Base-by-base conservation (phyloP, 2,329 filamentous ascomycete genomes). In the Xylaria sp. region DNA sequence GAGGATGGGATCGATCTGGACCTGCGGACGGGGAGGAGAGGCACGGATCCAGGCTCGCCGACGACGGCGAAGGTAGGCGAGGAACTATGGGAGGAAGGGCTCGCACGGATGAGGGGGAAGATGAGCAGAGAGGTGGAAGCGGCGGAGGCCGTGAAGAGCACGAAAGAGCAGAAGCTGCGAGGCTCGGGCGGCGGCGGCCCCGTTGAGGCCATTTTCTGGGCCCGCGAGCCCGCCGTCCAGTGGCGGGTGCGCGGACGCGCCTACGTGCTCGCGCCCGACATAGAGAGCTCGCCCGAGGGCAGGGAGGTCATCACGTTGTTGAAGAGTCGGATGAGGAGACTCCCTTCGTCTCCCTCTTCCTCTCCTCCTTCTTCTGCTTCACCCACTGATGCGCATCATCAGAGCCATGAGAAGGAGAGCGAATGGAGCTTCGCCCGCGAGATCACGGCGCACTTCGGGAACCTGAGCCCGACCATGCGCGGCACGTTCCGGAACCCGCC, bases 401-500 rank as follows among this genome's bases (percentile, higher is more conserved):
- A 44, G 73, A 76, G 6, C 75, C 75, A 13, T 2, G 67, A 75
- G 1, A 80, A 80, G 13, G 79, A 81, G 49, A 77, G 76, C 17
- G 79, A 82, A 0, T 97, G 94, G 93, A 91, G 87, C 72, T 97
- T 93, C 90, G 81, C 82, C 53, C 90, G 84, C 69, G 94, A 97
- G 80, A 79, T 97, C 42, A 94, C 92, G 57, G 92, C 88, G 55
- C 92, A 96, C 77, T 98, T 97, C 86, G 95, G 93, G 22, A 97
- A 97, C 78, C 80, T 96, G 73, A 90, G 87, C 71, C 95, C 95
- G 6, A 82, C 84, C 0, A 93, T 97, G 89, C 86, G 94, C 77
- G 91, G 91, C 10, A 86, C 87, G 9, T 94, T 94, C 78, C 90
- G 88, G 79, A 89, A 91, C 76, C 86, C 96, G 76, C 83, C 86